A percentile compares a stretch with the other conserved stretches of the same genome.
phyloP scores from a whole-genome alignment of 1,139 yeast genomes.

The Yamadazyma sp. region DNA sequence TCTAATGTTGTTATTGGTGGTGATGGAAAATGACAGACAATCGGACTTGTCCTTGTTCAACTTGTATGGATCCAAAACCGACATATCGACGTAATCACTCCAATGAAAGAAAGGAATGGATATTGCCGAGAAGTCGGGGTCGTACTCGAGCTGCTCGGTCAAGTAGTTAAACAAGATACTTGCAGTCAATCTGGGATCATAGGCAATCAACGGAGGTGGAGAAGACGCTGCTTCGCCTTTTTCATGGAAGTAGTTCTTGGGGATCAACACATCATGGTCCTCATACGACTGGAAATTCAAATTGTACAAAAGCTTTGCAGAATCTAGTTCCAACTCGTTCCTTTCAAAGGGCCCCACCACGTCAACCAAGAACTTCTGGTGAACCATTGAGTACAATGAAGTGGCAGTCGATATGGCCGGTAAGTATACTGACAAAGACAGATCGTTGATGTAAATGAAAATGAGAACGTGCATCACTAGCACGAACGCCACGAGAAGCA shows the following conservation, averaged over 20 bases:
- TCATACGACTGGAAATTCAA: not conserved
- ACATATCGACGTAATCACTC: slow-evolving; percentile 35
- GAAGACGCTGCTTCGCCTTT: slow-evolving; percentile 5
- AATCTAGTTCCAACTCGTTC: slow-evolving; percentile 3
- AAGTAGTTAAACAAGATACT: slow-evolving; percentile 25
- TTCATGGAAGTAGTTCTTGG: slow-evolving; percentile 9
- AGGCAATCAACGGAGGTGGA: slow-evolving; percentile 18
- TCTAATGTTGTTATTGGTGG: slow-evolving; percentile 14
- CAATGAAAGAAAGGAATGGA: slow-evolving; percentile 32
- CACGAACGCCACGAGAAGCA: slow-evolving; percentile 16
- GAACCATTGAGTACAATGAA: not conserved
- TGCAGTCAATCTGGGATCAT: slow-evolving; percentile 36
- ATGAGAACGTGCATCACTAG: slow-evolving; percentile 20
- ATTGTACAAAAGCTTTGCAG: not conserved
- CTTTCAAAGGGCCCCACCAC: slow-evolving; percentile 7
- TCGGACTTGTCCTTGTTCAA: slow-evolving; percentile 16
- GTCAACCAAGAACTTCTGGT: slow-evolving; percentile 2
- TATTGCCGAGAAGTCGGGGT: slow-evolving; percentile 5
- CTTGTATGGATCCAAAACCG: slow-evolving; percentile 22
- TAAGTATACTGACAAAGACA: slow-evolving; percentile 7
- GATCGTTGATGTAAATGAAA: slow-evolving; percentile 12
- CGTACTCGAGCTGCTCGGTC: slow-evolving; percentile 9
- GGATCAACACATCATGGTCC: slow-evolving; percentile 3
- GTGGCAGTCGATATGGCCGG: not conserved
- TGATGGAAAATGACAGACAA: slow-evolving; percentile 25